Evolutionary conservation across 768 basidiomycete genomes (phyloP).

Genomic region (Neoboletus brunneissimus): DNA sequence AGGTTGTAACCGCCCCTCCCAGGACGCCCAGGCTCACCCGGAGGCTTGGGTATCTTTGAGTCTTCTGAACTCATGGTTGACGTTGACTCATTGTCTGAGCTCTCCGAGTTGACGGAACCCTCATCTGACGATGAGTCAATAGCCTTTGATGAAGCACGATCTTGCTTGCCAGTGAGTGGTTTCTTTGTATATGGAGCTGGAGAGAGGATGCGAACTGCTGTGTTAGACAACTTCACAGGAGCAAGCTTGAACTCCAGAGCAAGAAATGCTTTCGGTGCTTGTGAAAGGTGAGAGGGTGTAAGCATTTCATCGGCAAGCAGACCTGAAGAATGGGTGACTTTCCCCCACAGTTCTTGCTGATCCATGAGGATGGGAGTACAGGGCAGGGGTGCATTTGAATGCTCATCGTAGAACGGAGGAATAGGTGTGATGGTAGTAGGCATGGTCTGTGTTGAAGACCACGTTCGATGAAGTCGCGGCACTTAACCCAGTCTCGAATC

Average conservation of each 20-base stretch:
- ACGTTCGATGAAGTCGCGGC: not conserved
- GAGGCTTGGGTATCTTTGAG: constrained; percentile 26
- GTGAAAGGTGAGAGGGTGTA: not conserved
- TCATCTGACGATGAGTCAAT: not conserved
- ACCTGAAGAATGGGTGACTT: not conserved
- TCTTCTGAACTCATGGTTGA: not conserved
- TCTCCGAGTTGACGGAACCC: not conserved
- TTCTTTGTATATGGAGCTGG: not conserved
- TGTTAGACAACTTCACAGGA: not conserved
- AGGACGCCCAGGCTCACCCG: constrained; percentile 21
- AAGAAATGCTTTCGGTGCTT: not conserved
- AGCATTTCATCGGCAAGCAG: constrained; percentile 1
- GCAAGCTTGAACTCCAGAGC: not conserved
- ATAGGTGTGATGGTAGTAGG: not conserved
- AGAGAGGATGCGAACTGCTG: not conserved
- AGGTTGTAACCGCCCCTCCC: constrained; percentile 27
- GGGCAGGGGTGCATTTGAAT: not conserved
- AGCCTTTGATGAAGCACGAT: not conserved
- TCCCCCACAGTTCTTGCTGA: constrained; percentile 5
- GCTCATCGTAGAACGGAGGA: not conserved
- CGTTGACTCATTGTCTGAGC: not conserved
- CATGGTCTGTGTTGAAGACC: not conserved
- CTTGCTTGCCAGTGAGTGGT: not conserved
- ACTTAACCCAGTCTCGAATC: not conserved
- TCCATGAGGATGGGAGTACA: not conserved